These are phyloP conservation scores for Begonia masoniana DNA, from an alignment of 306 rosid species.

Conservation along the genomic window DNA sequence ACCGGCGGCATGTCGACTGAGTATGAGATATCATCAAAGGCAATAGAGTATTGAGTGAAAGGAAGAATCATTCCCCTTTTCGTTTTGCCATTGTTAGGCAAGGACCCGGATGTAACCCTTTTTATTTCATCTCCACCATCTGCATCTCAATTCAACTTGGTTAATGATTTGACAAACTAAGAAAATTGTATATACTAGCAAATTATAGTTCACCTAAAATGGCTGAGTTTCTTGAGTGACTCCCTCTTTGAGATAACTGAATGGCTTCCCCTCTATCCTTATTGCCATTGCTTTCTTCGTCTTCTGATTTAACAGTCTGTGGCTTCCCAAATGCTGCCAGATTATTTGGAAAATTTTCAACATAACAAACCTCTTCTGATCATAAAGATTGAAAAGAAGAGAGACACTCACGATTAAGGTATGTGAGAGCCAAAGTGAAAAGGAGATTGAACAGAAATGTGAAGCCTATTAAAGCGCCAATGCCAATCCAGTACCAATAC, in stretches of 20 bases:
- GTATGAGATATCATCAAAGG: constrained; percentile 48
- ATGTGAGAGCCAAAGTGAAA: constrained; percentile 35
- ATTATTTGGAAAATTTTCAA: constrained; percentile 1
- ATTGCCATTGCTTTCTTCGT: constrained; percentile 10
- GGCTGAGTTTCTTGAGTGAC: constrained; percentile 1
- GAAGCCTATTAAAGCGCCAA: constrained; percentile 44
- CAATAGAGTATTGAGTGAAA: constrained; percentile 50
- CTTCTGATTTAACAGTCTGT: constrained; percentile 22
- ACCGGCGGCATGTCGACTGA: constrained; percentile 76
- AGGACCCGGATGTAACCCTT: constrained; percentile 3
- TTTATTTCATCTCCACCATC: constrained; percentile 4
- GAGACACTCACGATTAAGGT: constrained; percentile 35
- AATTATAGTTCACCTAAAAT: not conserved
- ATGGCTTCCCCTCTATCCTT: constrained; percentile 5
- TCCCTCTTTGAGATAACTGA: constrained; percentile 4
- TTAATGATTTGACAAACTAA: too few species aligned
- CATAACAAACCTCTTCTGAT: not conserved
- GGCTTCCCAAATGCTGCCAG: constrained; percentile 37
- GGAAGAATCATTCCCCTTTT: constrained; percentile 76
- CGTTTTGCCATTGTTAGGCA: constrained; percentile 7
- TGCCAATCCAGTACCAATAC: constrained; percentile 69
- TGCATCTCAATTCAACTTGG: too few species aligned
- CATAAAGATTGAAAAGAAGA: not conserved
- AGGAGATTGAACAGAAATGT: constrained; percentile 27
- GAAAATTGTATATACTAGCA: not conserved